Base-by-base conservation (phyloP, 2,329 filamentous ascomycete species). In the Colletotrichum kahawae region DNA sequence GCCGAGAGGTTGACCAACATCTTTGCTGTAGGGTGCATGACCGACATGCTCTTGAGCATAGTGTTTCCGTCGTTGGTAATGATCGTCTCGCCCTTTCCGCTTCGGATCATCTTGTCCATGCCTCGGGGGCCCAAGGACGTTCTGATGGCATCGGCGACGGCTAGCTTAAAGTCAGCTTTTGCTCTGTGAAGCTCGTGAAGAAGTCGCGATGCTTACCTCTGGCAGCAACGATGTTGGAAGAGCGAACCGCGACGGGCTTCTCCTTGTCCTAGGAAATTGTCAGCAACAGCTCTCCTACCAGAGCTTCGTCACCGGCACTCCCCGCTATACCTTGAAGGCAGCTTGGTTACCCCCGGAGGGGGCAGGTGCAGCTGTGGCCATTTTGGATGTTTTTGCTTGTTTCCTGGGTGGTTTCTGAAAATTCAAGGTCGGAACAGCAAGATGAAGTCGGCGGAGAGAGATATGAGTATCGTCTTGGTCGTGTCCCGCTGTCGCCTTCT, bases 21-120 rank as follows among this genome's bases (percentile, higher is more conserved):
- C 89, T 98, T 98, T 67, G 97, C 97, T 64, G 97, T 98, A n/a
- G 97, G 97, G 84, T 99, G 97, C 94, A 99, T 95, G 79, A 99
- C 97, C 78, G 95, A 94, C 97, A 99, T 98, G 89, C 96, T 96
- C 88, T 95, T 98, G 83, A 99, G 88, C 96, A 99, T 99, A 73
- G 97, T 99, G 88, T 97, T 98, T 85, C 97, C 97, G 87, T 99
- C 97, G 89, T 99, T 99, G 82, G 97, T 99, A 88, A 99, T 99
- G 85, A 98, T 97, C 74, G 96, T 98, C 86, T 98, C 95, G 87
- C 96, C 97, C 88, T 95, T 98, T 84, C 95, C 95, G 76, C 94
- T 97, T 89, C 97, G 94, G 81, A 99, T 98, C 96, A 98, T 98
- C 90, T 98, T 98, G 89, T 98, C 96, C 96, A 98, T 98, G 83